Evolutionary conservation across 1,284 basidiomycete genomes (phyloP).

Genomic region (Lentinula novae-zelandiae): DNA sequence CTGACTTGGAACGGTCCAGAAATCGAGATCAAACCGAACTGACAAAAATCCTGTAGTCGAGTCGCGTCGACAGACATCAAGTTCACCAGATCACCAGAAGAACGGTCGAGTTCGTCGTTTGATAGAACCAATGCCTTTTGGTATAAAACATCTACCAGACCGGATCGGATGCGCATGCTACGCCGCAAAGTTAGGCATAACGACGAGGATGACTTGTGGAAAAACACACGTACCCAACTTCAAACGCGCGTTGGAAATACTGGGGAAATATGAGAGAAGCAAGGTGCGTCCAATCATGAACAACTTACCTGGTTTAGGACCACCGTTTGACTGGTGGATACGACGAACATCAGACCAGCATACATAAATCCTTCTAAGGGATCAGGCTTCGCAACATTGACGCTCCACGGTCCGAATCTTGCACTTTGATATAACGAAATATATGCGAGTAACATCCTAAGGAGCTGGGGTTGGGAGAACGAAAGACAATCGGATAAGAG

Average conservation of each 20-base stretch:
- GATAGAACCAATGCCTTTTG: slow-evolving; percentile 84
- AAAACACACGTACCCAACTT: slow-evolving; percentile 53
- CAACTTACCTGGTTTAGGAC: slow-evolving; percentile 75
- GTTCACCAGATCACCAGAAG: slow-evolving; percentile 92
- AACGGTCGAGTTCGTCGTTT: slow-evolving; percentile 76
- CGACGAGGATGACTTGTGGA: not conserved
- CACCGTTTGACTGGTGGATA: slow-evolving; percentile 77
- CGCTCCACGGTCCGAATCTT: slow-evolving; percentile 27
- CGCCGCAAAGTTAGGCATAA: not conserved
- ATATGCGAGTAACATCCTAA: slow-evolving; percentile 78
- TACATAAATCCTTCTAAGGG: slow-evolving; percentile 70
- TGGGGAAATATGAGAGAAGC: slow-evolving; percentile 23
- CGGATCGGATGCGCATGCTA: slow-evolving; percentile 85
- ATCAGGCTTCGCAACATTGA: slow-evolving; percentile 26
- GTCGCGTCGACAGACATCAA: slow-evolving; percentile 88
- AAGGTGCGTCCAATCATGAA: not conserved
- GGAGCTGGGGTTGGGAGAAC: slow-evolving; percentile 88
- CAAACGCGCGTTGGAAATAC: slow-evolving; percentile 82
- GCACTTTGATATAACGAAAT: slow-evolving; percentile 72
- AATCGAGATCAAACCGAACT: slow-evolving; percentile 70
- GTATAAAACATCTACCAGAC: slow-evolving; percentile 84
- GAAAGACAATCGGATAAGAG: slow-evolving; percentile 75
- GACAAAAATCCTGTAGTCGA: slow-evolving; percentile 83
- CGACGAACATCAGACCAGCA: slow-evolving; percentile 76
- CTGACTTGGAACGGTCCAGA: slow-evolving; percentile 68